Conservation (phyloP, 768 basidiomycete genomes). For the Hemileccinum impolitum region DNA sequence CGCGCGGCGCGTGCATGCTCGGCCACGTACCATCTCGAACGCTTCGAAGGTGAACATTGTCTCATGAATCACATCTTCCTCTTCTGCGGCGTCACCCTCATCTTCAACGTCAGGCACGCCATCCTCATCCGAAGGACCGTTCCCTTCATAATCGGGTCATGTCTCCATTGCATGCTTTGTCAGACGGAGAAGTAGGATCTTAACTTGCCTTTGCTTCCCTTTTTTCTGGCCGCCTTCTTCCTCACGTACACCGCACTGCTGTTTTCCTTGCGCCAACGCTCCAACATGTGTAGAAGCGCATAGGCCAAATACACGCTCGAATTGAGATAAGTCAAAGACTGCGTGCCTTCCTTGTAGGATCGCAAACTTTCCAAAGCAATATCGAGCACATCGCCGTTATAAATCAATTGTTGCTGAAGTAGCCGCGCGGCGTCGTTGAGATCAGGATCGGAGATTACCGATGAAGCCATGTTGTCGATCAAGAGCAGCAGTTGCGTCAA, state of each 20-base stretch:
- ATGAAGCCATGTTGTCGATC: conserved; percentile 77
- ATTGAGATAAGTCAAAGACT: conserved; percentile 79
- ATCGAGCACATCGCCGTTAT: conserved; percentile 93
- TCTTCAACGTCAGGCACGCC: conserved; percentile 69
- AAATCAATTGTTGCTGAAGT: conserved; percentile 88
- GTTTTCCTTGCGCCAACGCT: conserved; percentile 76
- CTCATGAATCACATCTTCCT: conserved; percentile 69
- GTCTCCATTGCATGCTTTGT: conserved; percentile 9
- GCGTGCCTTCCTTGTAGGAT: conserved; percentile 77
- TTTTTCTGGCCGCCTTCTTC: conserved; percentile 52
- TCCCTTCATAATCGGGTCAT: conserved; percentile 28
- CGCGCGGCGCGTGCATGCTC: conserved; percentile 14
- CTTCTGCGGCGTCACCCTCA: conserved; percentile 54
- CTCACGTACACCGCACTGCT: conserved; percentile 70
- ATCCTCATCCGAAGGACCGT: conserved; percentile 47
- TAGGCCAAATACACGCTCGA: conserved; percentile 82
- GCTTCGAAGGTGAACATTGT: conserved; percentile 90
- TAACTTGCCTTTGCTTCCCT: conserved; percentile 48
- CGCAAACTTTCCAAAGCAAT: conserved; percentile 75
- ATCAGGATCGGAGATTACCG: conserved; percentile 34
- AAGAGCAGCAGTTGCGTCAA: conserved; percentile 88
- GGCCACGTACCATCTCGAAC: conserved; percentile 72
- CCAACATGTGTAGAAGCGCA: conserved; percentile 83
- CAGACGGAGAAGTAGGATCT: conserved; percentile 20
- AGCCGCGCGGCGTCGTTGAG: conserved; percentile 75